phyloP scores from a whole-genome alignment of 2,329 filamentous ascomycete genomes.

The Fusarium compactum region DNA sequence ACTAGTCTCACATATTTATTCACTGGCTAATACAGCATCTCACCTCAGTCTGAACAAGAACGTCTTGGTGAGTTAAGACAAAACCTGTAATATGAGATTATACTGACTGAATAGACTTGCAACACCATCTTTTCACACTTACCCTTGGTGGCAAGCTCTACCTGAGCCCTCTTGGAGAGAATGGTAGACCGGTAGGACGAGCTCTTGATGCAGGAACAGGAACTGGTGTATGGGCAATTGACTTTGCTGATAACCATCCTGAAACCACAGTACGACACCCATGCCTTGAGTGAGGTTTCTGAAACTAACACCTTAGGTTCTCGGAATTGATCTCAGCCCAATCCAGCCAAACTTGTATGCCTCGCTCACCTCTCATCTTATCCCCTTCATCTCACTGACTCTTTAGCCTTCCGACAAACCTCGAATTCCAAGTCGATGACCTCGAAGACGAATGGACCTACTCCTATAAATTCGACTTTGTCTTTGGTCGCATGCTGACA shows the following conservation, averaged over 20 bases:
- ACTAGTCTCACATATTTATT: background rate
- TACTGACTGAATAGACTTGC: conserved; percentile 46
- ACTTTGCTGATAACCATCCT: conserved; percentile 54
- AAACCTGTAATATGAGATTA: fast-evolving
- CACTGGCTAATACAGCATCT: conserved; percentile 18
- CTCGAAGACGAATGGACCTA: conserved; percentile 57
- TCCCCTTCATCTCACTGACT: background rate
- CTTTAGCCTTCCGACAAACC: conserved; percentile 60
- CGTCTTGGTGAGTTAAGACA: conserved; percentile 49
- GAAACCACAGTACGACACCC: conserved; percentile 42
- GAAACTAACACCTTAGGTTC: conserved; percentile 40
- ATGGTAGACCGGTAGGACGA: conserved; percentile 39
- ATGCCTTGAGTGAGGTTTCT: fast-evolving
- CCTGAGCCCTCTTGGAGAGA: conserved; percentile 41
- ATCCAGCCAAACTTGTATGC: conserved; percentile 55
- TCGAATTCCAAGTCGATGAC: conserved; percentile 61
- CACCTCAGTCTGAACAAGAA: conserved; percentile 48
- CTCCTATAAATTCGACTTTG: conserved; percentile 55
- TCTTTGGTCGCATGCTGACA: conserved; percentile 56
- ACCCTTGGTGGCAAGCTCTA: conserved; percentile 50
- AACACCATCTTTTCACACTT: conserved; percentile 53
- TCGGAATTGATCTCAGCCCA: conserved; percentile 58
- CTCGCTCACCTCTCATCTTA: fast-evolving
- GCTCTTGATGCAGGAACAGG: conserved; percentile 63
- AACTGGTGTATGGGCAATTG: conserved; percentile 61